Evolutionary conservation across 2,329 filamentous ascomycete species (phyloP).

Genomic region (Arthrobotrys megalospora): DNA sequence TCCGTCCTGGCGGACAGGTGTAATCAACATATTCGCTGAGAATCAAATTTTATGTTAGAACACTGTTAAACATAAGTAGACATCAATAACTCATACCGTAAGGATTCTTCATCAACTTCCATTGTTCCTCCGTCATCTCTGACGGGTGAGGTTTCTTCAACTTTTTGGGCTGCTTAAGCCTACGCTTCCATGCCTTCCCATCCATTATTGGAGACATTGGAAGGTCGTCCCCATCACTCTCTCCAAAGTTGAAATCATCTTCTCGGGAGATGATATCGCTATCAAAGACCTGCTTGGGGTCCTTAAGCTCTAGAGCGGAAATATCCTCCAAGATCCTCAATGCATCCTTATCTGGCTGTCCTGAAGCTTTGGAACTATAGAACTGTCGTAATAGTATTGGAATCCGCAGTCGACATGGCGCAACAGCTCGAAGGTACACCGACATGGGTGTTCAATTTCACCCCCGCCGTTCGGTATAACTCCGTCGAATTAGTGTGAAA

Average conservation of each 20-base stretch:
- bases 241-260: slow-evolving; percentile 6
- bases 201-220: slow-evolving; percentile 54
- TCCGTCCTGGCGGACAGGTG: slow-evolving; percentile 59
- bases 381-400: slow-evolving; percentile 15
- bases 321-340: slow-evolving; percentile 36
- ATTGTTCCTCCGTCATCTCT: slow-evolving; percentile 53
- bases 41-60: slow-evolving; percentile 1
- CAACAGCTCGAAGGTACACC: slow-evolving; percentile 33
- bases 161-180: slow-evolving; percentile 43
- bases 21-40: slow-evolving; percentile 62
- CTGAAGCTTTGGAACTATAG: slow-evolving; percentile 24
- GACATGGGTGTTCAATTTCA: slow-evolving; percentile 31
- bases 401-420: slow-evolving; percentile 30
- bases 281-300: slow-evolving; percentile 42
- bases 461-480: not conserved
- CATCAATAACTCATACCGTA: slow-evolving; percentile 42
- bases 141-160: slow-evolving; percentile 34
- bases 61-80: not conserved
- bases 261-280: slow-evolving; percentile 22
- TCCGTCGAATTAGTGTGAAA: slow-evolving; percentile 1
- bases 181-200: slow-evolving; percentile 39
- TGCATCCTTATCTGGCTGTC: slow-evolving; percentile 28
- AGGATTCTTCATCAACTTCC: slow-evolving; percentile 59
- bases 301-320: slow-evolving; percentile 18
- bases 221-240: slow-evolving; percentile 8